phyloP scores from a whole-genome alignment of 2,329 filamentous ascomycete genomes.

The Microdochium paspali region DNA sequence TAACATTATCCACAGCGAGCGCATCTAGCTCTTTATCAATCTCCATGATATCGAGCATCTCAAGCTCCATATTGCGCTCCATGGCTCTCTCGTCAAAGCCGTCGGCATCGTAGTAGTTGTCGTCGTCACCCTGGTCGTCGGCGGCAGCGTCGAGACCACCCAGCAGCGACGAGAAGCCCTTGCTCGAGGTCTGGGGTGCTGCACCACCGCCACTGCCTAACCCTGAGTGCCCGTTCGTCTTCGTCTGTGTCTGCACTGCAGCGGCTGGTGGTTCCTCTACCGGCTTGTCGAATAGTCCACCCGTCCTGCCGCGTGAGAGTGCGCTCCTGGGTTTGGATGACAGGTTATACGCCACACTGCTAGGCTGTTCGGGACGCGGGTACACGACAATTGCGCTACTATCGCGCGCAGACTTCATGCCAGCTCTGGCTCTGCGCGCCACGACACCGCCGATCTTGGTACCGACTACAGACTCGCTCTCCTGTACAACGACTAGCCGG shows the following conservation, averaged over 20 bases:
- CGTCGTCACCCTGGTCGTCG: constrained; percentile 34
- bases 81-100: constrained; percentile 36
- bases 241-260: constrained; percentile 3
- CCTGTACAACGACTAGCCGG: constrained; percentile 43
- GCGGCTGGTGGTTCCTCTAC: constrained; percentile 3
- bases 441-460: constrained; percentile 30
- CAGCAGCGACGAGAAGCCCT: constrained; percentile 37
- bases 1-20: constrained; percentile 39
- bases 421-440: constrained; percentile 15
- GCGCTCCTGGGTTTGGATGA: constrained; percentile 19
- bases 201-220: constrained; percentile 13
- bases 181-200: constrained; percentile 10
- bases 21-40: constrained; percentile 51
- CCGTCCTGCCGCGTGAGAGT: constrained; percentile 4
- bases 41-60: constrained; percentile 57
- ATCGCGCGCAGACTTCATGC: constrained; percentile 27
- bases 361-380: constrained; percentile 29
- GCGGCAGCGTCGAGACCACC: constrained; percentile 42
- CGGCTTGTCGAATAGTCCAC: constrained; percentile 8
- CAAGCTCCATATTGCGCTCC: constrained; percentile 44
- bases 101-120: constrained; percentile 21
- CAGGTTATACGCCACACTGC: constrained; percentile 38
- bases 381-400: constrained; percentile 46
- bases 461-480: constrained; percentile 38
- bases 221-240: constrained; percentile 13